These are phyloP conservation scores for Azolla pinnata DNA, from an alignment of 75 land plant genomes.

Conservation along the genomic window DNA sequence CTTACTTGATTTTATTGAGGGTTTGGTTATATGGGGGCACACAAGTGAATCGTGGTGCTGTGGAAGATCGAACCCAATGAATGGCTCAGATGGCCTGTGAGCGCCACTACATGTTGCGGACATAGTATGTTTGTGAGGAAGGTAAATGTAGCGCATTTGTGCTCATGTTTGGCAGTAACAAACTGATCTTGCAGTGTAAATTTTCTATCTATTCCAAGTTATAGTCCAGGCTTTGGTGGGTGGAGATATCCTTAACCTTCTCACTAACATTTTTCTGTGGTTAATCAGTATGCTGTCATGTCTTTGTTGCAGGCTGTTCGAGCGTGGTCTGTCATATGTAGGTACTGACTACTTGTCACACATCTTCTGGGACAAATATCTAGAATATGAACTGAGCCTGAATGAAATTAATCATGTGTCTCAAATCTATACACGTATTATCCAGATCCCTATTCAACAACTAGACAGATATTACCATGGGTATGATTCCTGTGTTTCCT, in stretches of 20 bases:
- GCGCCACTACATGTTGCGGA: conserved; percentile 63
- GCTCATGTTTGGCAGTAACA: conserved; percentile 48
- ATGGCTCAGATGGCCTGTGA: conserved; percentile 62
- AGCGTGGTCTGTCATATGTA: conserved; percentile 85
- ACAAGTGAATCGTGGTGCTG: conserved; percentile 50
- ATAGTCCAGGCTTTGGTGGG: conserved; percentile 13
- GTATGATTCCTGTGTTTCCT: conserved; percentile 12
- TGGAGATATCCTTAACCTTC: conserved; percentile 15
- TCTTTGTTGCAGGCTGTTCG: conserved; percentile 72
- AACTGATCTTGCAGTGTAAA: conserved; percentile 43
- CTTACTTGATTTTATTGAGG: conserved; percentile 1
- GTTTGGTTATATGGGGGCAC: conserved; percentile 5
- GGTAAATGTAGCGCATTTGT: conserved; percentile 79
- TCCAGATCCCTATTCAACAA: conserved; percentile 77
- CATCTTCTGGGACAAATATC: conserved; percentile 89
- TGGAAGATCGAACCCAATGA: conserved; percentile 70
- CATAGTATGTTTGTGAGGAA: conserved; percentile 69
- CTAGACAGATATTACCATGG: conserved; percentile 74
- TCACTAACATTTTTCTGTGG: not conserved
- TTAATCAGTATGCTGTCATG: not conserved
- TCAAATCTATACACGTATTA: conserved; percentile 69
- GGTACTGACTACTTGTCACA: conserved; percentile 86
- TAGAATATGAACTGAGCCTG: conserved; percentile 83
- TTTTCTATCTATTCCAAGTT: conserved; percentile 32
- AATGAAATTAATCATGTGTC: conserved; percentile 69